Percentiles rank a stretch among this genome's conserved stretches.
These are phyloP conservation scores for Dichotomocladium elegans DNA, from an alignment of 371 early-diverging fungal species.

Conservation along the genomic window DNA sequence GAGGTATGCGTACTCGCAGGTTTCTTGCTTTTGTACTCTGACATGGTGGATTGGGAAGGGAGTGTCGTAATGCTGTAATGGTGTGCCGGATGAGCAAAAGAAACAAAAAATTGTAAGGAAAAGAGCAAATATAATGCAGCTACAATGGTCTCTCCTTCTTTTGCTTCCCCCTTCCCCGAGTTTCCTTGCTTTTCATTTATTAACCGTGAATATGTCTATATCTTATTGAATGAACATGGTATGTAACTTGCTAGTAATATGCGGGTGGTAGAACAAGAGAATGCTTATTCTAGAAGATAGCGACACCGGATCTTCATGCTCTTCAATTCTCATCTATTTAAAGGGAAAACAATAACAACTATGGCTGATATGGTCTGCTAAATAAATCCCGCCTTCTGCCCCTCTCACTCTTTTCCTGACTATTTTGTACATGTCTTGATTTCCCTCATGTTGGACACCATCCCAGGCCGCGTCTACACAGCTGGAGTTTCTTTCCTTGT, in stretches of 20 bases:
- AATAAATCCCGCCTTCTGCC: neutral
- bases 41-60: constrained; percentile 15
- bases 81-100: neutral
- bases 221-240: too few species aligned
- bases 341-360: neutral
- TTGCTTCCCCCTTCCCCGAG: too few species aligned
- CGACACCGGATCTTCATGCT: neutral
- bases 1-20: constrained; percentile 35
- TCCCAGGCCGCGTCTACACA: constrained; percentile 36
- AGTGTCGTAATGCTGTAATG: neutral
- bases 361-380: neutral
- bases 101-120: neutral
- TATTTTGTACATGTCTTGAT: too few species aligned
- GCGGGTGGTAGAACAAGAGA: neutral
- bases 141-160: neutral
- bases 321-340: neutral
- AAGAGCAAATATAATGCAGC: neutral
- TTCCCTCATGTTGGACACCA: too few species aligned
- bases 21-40: constrained; percentile 40
- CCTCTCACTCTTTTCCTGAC: too few species aligned
- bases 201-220: too few species aligned
- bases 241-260: too few species aligned
- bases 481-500: constrained; percentile 30
- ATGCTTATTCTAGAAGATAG: neutral
- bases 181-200: too few species aligned